Evolutionary conservation across 768 basidiomycete species (phyloP).

Genomic region (Mycena galopus): DNA sequence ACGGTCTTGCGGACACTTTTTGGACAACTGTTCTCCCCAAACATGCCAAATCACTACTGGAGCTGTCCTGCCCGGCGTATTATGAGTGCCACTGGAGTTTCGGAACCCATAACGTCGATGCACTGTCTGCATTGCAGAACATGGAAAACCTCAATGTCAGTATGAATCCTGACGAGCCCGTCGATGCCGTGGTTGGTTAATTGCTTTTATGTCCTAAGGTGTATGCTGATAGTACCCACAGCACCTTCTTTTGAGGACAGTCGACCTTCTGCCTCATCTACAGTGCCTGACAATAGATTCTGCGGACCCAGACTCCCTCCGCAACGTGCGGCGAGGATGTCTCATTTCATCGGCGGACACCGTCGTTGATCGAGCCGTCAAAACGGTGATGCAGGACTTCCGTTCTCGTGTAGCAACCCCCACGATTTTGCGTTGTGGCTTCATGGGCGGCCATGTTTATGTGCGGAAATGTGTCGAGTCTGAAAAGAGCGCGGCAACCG

Average conservation of each 20-base stretch:
- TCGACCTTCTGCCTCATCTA: neutral
- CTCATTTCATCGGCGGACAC: neutral
- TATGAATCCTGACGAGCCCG: neutral
- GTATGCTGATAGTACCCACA: neutral
- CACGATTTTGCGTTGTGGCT: neutral
- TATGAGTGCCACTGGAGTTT: conserved; percentile 5
- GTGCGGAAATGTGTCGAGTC: neutral
- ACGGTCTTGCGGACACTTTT: neutral
- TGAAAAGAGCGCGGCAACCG: neutral
- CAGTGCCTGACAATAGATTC: neutral
- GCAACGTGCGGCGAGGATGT: neutral
- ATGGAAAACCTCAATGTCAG: neutral
- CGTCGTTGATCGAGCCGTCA: neutral
- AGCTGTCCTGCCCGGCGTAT: neutral
- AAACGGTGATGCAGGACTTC: neutral
- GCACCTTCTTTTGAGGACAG: neutral
- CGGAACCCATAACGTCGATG: neutral
- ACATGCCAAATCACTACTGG: neutral
- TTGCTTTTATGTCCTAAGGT: neutral
- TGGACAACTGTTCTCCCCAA: neutral
- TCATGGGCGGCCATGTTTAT: neutral
- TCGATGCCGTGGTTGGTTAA: neutral
- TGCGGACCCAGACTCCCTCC: neutral
- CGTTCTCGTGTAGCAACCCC: neutral
- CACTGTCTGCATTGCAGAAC: neutral